Conservation (phyloP, 139 green algal species). For the Ettlia oleoabundans region DNA sequence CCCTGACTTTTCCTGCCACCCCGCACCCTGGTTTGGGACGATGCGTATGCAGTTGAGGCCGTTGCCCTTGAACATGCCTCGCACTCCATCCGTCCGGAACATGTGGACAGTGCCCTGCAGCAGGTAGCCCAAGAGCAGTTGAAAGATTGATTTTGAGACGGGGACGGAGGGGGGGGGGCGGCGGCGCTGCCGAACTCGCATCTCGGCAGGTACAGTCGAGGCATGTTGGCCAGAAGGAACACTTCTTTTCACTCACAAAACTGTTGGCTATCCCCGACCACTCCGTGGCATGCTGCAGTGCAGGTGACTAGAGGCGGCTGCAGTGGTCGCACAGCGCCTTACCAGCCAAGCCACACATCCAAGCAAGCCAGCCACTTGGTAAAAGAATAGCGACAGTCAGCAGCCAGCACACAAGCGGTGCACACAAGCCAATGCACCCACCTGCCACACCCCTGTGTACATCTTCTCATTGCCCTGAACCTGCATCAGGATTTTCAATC, state of each 20-base stretch:
- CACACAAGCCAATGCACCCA: constrained; percentile 33
- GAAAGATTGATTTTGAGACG: too few species aligned
- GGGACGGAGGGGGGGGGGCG: too few species aligned
- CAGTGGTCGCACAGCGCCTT: too few species aligned
- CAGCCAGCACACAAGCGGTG: constrained; percentile 5
- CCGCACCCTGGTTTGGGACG: constrained; percentile 86
- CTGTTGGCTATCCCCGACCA: too few species aligned
- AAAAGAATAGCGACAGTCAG: not conserved
- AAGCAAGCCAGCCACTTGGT: too few species aligned
- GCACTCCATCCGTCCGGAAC: constrained; percentile 81
- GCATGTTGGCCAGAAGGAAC: too few species aligned
- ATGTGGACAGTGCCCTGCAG: constrained; percentile 88
- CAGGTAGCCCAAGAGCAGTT: not conserved
- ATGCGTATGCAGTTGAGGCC: constrained; percentile 98
- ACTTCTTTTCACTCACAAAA: too few species aligned
- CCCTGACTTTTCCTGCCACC: not conserved
- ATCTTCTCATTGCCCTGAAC: constrained; percentile 93
- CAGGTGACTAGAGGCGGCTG: too few species aligned
- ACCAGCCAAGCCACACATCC: too few species aligned
- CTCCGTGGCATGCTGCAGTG: too few species aligned
- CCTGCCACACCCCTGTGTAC: constrained; percentile 90
- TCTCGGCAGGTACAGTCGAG: too few species aligned
- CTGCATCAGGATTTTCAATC: constrained; percentile 99
- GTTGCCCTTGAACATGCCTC: constrained; percentile 97
- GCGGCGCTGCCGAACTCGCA: too few species aligned